phyloP scores from a whole-genome alignment of 2,329 filamentous ascomycete species.

The Aspergillus tamarii region DNA sequence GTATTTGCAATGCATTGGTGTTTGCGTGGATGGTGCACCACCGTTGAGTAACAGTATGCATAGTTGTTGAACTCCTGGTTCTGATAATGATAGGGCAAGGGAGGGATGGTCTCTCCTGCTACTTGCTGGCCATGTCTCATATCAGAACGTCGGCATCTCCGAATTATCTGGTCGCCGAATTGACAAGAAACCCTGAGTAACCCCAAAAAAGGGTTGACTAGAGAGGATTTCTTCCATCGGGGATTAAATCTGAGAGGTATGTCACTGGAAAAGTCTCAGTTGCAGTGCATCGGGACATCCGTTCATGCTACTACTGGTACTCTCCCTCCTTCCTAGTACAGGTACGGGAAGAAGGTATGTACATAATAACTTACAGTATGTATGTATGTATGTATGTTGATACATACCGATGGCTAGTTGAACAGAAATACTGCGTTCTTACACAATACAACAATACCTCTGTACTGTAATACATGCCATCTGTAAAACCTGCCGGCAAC shows the following conservation, averaged over 20 bases:
- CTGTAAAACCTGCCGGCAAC: slow-evolving; percentile 7
- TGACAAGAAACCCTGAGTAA: neutral
- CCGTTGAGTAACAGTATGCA: neutral
- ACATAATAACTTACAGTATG: no score
- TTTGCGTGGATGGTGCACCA: neutral
- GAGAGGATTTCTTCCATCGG: neutral
- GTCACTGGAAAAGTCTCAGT: neutral
- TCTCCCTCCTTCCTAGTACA: no score
- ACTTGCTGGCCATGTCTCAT: neutral
- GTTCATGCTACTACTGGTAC: no score
- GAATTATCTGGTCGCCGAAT: neutral
- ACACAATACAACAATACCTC: neutral
- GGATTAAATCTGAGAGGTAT: neutral
- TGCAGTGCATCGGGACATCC: neutral
- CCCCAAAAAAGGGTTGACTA: neutral
- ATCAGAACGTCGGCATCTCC: neutral
- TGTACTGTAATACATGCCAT: neutral
- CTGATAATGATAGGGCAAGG: neutral
- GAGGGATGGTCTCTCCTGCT: neutral
- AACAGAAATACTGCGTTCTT: no score
- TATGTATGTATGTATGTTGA: no score
- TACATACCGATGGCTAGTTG: no score
- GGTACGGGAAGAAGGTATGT: no score
- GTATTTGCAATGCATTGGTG: neutral
- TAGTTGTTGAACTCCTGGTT: neutral